Evolutionary conservation across 116 monocot species (phyloP).

Genomic region (Trichopus zeylanicus): DNA sequence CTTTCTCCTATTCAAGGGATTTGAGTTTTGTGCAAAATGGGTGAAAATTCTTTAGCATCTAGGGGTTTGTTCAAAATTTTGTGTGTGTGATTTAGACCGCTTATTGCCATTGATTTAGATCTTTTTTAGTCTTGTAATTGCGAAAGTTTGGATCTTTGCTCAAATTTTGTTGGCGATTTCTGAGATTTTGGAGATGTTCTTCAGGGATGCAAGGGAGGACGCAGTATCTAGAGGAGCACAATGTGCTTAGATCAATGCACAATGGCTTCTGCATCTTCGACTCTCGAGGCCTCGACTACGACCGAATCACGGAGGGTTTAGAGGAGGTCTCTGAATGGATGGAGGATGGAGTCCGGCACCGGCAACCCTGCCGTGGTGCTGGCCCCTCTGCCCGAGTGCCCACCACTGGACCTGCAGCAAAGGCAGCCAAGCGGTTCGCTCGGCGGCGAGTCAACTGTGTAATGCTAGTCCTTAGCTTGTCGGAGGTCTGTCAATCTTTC

Average conservation of each 20-base stretch:
- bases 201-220: constrained; percentile 31
- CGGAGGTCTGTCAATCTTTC: constrained; percentile 28
- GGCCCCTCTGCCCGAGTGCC: not conserved
- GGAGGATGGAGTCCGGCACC: constrained; percentile 50
- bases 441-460: constrained; percentile 40
- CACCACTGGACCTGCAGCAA: not conserved
- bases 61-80: no score
- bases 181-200: not conserved
- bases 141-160: not conserved
- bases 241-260: constrained; percentile 44
- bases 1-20: no score
- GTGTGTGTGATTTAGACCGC: no score
- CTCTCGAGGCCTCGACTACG: constrained; percentile 39
- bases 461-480: constrained; percentile 35
- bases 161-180: no score
- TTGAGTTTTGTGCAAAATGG: no score
- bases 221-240: constrained; percentile 55
- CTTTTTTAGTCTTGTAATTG: no score
- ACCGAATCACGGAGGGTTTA: constrained; percentile 16
- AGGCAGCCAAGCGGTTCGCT: constrained; percentile 20
- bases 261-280: constrained; percentile 72
- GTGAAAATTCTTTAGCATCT: no score
- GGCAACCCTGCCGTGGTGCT: constrained; percentile 32
- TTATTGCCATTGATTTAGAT: no score
- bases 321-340: constrained; percentile 49